These are phyloP conservation scores for Berkeleyomyces rouxiae DNA, from an alignment of 2,329 filamentous ascomycete genomes.

Conservation along the genomic window DNA sequence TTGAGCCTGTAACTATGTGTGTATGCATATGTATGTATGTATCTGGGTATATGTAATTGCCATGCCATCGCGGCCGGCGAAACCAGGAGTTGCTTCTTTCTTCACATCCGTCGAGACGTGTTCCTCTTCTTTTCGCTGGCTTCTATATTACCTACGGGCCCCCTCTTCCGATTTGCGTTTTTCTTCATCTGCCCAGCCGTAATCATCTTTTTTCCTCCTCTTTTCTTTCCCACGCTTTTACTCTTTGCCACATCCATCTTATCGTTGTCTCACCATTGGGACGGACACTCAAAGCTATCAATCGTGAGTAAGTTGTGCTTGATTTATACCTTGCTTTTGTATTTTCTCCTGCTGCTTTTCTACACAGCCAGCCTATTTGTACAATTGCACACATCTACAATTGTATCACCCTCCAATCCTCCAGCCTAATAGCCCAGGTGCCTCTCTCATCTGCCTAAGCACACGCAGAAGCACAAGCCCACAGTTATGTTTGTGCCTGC, in stretches of 20 bases:
- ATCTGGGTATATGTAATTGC: background rate
- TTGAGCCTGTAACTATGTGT: background rate
- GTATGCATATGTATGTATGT: background rate
- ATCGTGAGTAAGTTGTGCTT: no score
- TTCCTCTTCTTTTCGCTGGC: no score
- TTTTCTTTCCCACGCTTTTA: background rate
- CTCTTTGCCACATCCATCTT: background rate
- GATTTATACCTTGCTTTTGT: background rate
- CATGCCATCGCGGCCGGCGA: background rate
- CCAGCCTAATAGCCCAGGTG: background rate
- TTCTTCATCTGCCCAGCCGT: no score
- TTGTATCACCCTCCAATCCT: background rate
- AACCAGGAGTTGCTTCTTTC: background rate
- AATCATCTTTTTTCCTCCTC: background rate
- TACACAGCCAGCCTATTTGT: no score
- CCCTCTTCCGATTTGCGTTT: no score
- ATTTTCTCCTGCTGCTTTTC: background rate
- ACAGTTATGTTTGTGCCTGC: no score
- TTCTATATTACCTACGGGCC: no score
- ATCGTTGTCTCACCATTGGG: no score
- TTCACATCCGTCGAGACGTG: background rate
- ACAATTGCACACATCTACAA: background rate
- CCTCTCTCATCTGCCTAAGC: no score
- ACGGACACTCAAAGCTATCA: no score
- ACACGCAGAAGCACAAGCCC: no score